Base-by-base conservation (phyloP, 371 early-diverging fungal species). In the Saksenaea oblongispora region DNA sequence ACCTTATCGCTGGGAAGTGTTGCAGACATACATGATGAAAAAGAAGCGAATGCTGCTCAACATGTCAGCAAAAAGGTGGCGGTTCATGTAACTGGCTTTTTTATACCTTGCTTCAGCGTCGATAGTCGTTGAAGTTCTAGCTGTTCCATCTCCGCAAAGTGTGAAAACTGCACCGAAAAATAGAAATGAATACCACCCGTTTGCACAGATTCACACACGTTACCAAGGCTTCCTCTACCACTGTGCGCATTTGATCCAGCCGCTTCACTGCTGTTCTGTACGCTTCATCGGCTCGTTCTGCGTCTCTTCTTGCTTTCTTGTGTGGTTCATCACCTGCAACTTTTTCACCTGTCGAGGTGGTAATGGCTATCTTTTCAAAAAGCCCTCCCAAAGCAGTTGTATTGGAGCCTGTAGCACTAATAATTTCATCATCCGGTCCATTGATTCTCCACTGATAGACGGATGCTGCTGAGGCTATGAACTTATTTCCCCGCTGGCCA, bases 401-500 rank as follows among this genome's bases (percentile, higher is more conserved):
- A 15, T 62, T 61, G 9, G 57, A 47, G 4, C 39, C 41, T 2
- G 74, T 56, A 24, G 70, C 58, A 41, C 67, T 60, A 15, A 64
- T 65, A n/a, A 59, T 63, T 42, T 65, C 64, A 27, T 64, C 70
- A 2, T 69, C 68, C 34, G 62, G 73, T 24, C 64, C 59, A 22
- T 9, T 54, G 22, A 64, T 71, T 44, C 84, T 83, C 91, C 91
- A 92, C 66, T 92, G 92, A 71, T 90, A 92, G 64, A 82, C 86
- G 22, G 84, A 77, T 36, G 78, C 76, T n/a, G 87, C 59, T 0
- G 79, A 81, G 22, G 89, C 80, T 28, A 82, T 63, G 70, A 92
- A 92, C 69, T 84, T 86, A 62, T 81, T 87, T 9, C 91, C 91
- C 28, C 88, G 83, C 56, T 84, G 84, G n/a, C 91, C 91, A 65